These are phyloP conservation scores for Chrysosporium queenslandicum DNA, from an alignment of 2,329 filamentous ascomycete species.

Conservation along the genomic window DNA sequence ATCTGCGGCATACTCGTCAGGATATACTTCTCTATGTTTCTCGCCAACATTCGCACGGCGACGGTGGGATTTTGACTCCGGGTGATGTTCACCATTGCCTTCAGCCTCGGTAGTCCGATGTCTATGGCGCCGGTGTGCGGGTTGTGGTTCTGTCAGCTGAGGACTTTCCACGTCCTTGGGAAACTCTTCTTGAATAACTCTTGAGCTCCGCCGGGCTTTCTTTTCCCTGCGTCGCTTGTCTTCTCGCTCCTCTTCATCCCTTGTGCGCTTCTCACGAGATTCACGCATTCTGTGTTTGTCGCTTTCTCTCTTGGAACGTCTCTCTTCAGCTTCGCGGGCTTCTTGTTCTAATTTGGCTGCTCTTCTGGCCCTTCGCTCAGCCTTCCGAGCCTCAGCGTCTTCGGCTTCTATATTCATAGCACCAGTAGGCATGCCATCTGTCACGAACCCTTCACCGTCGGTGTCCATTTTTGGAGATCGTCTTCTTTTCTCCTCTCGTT, in stretches of 20 bases:
- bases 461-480: conserved; percentile 40
- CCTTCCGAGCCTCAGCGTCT: conserved; percentile 52
- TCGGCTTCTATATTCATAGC: conserved; percentile 36
- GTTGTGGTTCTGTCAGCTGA: conserved; percentile 25
- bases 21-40: conserved; percentile 20
- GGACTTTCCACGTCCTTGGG: conserved; percentile 24
- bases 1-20: conserved; percentile 24
- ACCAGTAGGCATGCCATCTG: conserved; percentile 18
- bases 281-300: conserved; percentile 39
- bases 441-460: conserved; percentile 40
- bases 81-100: conserved; percentile 5
- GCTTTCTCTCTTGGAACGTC: conserved; percentile 38
- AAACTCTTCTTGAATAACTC: conserved; percentile 19
- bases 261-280: conserved; percentile 29
- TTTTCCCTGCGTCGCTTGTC: conserved; percentile 48
- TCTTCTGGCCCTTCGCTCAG: conserved; percentile 51
- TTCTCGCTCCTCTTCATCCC: conserved; percentile 45
- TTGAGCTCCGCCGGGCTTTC: conserved; percentile 48
- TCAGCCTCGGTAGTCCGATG: conserved; percentile 27
- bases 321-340: conserved; percentile 29
- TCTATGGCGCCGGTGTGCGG: conserved; percentile 28
- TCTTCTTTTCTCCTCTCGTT: conserved; percentile 30
- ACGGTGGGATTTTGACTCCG: conserved; percentile 22
- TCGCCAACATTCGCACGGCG: conserved; percentile 28
- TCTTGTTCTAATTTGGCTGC: conserved; percentile 30